These are phyloP conservation scores for Begonia loranthoides DNA, from an alignment of 306 rosid species.

Conservation along the genomic window DNA sequence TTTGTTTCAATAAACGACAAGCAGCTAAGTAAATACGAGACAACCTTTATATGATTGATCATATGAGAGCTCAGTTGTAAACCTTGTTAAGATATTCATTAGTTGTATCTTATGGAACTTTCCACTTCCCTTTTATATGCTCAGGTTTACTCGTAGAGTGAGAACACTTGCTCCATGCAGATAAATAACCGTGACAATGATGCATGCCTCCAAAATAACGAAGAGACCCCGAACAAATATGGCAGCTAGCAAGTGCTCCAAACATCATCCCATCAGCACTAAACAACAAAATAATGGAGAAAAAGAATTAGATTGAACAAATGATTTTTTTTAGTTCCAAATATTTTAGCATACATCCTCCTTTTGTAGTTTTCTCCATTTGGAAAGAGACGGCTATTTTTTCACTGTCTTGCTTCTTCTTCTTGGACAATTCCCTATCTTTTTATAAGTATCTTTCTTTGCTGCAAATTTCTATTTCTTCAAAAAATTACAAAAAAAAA, in stretches of 20 bases:
- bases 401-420: too few relatives aligned
- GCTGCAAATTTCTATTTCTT: too few relatives aligned
- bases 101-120: constrained; percentile 55
- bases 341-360: too few relatives aligned
- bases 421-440: too few relatives aligned
- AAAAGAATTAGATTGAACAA: too few relatives aligned
- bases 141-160: constrained; percentile 56
- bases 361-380: too few relatives aligned
- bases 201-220: constrained; percentile 75
- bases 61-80: constrained; percentile 1
- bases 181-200: constrained; percentile 57
- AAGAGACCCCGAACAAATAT: constrained; percentile 59
- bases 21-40: neutral
- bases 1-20: neutral
- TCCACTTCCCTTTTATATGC: constrained; percentile 73
- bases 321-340: too few relatives aligned
- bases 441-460: too few relatives aligned
- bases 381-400: too few relatives aligned
- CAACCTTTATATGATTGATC: neutral
- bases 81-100: constrained; percentile 76
- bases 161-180: constrained; percentile 91
- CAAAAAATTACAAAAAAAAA: too few relatives aligned
- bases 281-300: constrained; percentile 3
- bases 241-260: constrained; percentile 75
- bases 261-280: constrained; percentile 98